phyloP scores from a whole-genome alignment of 2,329 filamentous ascomycete genomes.

The Cercospora zeina region DNA sequence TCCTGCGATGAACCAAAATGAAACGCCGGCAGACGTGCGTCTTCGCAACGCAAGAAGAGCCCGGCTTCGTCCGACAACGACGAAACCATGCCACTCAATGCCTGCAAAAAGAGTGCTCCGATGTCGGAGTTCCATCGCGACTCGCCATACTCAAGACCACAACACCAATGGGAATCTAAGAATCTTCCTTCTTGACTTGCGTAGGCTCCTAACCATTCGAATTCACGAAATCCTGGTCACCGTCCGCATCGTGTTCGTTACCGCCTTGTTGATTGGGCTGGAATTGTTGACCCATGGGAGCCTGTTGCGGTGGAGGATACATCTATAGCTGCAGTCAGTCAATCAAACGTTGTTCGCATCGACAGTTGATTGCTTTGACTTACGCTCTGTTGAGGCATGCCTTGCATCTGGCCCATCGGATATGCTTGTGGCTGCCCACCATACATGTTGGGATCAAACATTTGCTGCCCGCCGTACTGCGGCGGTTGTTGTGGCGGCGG shows the following conservation, averaged over 20 bases:
- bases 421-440: slow-evolving; percentile 33
- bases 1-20: background rate
- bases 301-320: slow-evolving; percentile 27
- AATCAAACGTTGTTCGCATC: slow-evolving; percentile 18
- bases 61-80: background rate
- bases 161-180: background rate
- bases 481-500: slow-evolving; percentile 78
- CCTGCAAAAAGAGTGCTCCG: background rate
- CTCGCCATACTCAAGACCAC: background rate
- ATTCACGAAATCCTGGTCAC: slow-evolving; percentile 46
- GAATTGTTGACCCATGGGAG: slow-evolving; percentile 47
- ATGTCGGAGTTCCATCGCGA: background rate
- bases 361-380: slow-evolving; percentile 15
- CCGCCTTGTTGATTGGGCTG: slow-evolving; percentile 41
- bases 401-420: slow-evolving; percentile 37
- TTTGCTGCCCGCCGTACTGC: slow-evolving; percentile 70
- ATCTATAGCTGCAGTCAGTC: slow-evolving; percentile 31
- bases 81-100: background rate
- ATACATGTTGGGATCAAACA: slow-evolving; percentile 86
- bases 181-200: background rate
- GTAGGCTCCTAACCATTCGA: slow-evolving; percentile 26
- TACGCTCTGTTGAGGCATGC: slow-evolving; percentile 36
- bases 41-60: background rate
- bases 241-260: slow-evolving; percentile 48
- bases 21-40: background rate